Conservation (phyloP, 306 rosid species). For the Vigna unguiculata region DNA sequence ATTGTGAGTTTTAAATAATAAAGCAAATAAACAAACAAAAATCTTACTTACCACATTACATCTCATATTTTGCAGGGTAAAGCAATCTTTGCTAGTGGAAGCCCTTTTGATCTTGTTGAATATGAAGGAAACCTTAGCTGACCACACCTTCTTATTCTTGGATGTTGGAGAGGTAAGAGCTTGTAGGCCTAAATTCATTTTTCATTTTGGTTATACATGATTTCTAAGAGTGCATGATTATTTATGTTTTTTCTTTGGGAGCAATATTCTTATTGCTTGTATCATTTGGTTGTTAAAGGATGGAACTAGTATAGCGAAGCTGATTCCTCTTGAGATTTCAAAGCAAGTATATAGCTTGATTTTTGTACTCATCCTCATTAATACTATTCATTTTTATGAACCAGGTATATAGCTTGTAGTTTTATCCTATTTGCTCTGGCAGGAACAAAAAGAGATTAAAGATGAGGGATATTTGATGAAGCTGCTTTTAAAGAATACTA, state of each 20-base stretch:
- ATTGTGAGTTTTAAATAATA: neutral
- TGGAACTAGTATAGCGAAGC: constrained; percentile 98
- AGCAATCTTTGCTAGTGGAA: constrained; percentile 94
- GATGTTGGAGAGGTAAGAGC: constrained; percentile 96
- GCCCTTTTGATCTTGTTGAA: constrained; percentile 86
- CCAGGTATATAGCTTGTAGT: too few relatives aligned
- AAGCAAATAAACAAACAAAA: constrained; percentile 1
- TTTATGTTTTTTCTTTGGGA: constrained; percentile 5
- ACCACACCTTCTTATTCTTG: constrained; percentile 90
- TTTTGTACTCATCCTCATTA: neutral
- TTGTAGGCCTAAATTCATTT: constrained; percentile 9
- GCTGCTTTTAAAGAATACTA: constrained; percentile 48
- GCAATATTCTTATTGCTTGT: constrained; percentile 46
- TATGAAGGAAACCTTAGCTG: constrained; percentile 76
- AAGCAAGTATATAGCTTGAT: constrained; percentile 70
- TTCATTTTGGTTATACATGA: neutral
- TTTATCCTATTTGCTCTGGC: constrained; percentile 47
- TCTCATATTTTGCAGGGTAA: constrained; percentile 62
- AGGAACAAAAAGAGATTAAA: constrained; percentile 48
- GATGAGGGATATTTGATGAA: constrained; percentile 43
- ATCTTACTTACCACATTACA: neutral
- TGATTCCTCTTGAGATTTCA: constrained; percentile 94
- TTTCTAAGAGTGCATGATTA: constrained; percentile 13
- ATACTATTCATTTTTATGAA: constrained; percentile 12
- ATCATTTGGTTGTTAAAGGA: constrained; percentile 70